Conservation (phyloP, 129 eudicot genomes). For the Dittrichia graveolens region DNA sequence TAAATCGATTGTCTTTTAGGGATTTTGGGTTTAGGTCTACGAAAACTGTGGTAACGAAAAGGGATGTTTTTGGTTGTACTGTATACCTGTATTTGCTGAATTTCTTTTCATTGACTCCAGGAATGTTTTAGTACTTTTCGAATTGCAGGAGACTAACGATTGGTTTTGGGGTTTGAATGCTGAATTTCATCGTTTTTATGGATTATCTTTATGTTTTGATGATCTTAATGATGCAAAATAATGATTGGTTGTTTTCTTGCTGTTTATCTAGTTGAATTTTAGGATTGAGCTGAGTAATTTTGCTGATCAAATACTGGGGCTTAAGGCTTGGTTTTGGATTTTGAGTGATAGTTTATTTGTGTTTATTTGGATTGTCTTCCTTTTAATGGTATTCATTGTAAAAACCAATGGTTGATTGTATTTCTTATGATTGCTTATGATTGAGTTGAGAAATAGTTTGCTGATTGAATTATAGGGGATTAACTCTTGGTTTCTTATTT, state of each 20-base stretch:
- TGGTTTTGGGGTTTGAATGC: constrained; percentile 15
- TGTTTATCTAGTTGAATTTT: constrained; percentile 29
- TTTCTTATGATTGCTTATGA: constrained; percentile 12
- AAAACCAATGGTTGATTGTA: constrained; percentile 3
- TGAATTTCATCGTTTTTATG: not conserved
- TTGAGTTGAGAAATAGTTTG: constrained; percentile 1
- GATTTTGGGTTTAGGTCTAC: constrained; percentile 27
- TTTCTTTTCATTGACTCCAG: not conserved
- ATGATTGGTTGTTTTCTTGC: not conserved
- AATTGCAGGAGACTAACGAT: constrained; percentile 17
- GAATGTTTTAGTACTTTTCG: constrained; percentile 6
- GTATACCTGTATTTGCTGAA: constrained; percentile 12
- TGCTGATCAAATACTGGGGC: constrained; percentile 13
- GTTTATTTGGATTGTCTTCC: constrained; percentile 1
- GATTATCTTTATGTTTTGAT: not conserved
- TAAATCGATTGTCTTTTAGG: constrained; percentile 23
- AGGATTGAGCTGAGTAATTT: constrained; percentile 7
- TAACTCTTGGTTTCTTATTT: constrained; percentile 2
- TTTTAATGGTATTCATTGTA: not conserved
- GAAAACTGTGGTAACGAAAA: constrained; percentile 9
- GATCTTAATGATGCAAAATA: not conserved
- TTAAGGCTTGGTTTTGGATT: constrained; percentile 10
- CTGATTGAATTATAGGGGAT: constrained; percentile 18
- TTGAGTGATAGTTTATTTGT: not conserved
- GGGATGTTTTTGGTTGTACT: not conserved